Evolutionary conservation across 164 flowering plant species (phyloP).

Genomic region (Brasenia schreberi): DNA sequence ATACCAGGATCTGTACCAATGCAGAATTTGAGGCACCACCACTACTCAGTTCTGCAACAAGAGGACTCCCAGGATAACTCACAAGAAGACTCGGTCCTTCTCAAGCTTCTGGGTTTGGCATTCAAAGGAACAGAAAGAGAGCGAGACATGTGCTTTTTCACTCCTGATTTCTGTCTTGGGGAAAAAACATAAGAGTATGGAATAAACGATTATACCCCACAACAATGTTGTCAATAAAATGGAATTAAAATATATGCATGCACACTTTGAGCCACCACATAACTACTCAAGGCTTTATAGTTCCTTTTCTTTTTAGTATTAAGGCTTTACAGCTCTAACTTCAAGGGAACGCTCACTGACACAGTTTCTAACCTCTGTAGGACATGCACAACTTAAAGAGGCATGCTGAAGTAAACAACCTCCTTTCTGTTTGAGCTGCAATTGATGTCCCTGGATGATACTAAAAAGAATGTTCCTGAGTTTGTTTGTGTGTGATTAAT

Average conservation of each 20-base stretch:
- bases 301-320: no score
- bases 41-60: conserved; percentile 28
- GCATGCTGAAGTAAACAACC: no score
- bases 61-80: conserved; percentile 84
- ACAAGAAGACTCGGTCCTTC: conserved; percentile 37
- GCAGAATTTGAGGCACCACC: conserved; percentile 11
- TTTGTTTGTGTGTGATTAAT: no score
- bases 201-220: background rate
- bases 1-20: conserved; percentile 36
- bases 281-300: no score
- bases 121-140: conserved; percentile 81
- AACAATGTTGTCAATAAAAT: background rate
- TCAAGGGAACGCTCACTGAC: no score
- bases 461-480: no score
- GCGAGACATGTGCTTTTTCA: conserved; percentile 37
- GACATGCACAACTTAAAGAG: no score
- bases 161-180: conserved; percentile 36
- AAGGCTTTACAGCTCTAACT: no score
- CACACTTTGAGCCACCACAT: background rate
- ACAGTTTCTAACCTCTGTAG: no score
- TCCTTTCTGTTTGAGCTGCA: no score
- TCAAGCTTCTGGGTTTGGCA: conserved; percentile 31
- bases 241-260: background rate
- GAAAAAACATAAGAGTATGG: background rate
- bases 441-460: no score